Percentiles rank a stretch among this genome's conserved stretches.
Evolutionary conservation across 75 land plant genomes (phyloP).

Genomic region (Selaginella moellendorffii): DNA sequence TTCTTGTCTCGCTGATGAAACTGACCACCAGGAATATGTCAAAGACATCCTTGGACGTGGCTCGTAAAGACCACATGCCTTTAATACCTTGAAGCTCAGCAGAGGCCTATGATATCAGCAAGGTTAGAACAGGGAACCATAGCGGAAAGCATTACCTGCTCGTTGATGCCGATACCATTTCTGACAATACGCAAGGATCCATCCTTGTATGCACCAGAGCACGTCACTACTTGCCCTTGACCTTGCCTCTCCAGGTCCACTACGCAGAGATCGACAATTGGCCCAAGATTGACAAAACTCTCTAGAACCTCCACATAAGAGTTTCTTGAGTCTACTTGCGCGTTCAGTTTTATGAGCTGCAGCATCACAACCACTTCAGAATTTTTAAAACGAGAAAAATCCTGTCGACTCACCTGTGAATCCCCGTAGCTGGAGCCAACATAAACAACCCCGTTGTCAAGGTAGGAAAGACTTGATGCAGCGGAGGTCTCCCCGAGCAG

Average conservation of each 20-base stretch:
- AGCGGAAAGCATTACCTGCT: constrained; percentile 42
- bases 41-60: constrained; percentile 67
- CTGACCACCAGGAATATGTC: constrained; percentile 98
- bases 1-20: constrained; percentile 91
- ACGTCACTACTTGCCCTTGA: constrained; percentile 98
- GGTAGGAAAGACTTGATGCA: constrained; percentile 89
- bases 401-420: constrained; percentile 52
- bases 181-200: constrained; percentile 97
- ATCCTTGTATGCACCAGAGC: constrained; percentile 99
- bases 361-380: background rate
- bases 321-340: constrained; percentile 71
- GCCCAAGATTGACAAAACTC: constrained; percentile 93
- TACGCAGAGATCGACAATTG: constrained; percentile 96
- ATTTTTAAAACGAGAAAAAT: background rate
- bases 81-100: constrained; percentile 97
- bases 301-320: constrained; percentile 96
- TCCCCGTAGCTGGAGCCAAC: constrained; percentile 96
- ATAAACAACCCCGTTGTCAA: constrained; percentile 89
- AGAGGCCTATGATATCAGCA: constrained; percentile 53
- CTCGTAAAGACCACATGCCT: constrained; percentile 95
- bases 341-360: constrained; percentile 86
- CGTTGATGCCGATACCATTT: constrained; percentile 98
- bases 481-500: constrained; percentile 87
- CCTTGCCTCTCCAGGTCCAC: constrained; percentile 99
- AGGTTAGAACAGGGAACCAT: background rate